Evolutionary conservation across 2,329 filamentous ascomycete species (phyloP).

Genomic region (Trichoderma afroharzianum): DNA sequence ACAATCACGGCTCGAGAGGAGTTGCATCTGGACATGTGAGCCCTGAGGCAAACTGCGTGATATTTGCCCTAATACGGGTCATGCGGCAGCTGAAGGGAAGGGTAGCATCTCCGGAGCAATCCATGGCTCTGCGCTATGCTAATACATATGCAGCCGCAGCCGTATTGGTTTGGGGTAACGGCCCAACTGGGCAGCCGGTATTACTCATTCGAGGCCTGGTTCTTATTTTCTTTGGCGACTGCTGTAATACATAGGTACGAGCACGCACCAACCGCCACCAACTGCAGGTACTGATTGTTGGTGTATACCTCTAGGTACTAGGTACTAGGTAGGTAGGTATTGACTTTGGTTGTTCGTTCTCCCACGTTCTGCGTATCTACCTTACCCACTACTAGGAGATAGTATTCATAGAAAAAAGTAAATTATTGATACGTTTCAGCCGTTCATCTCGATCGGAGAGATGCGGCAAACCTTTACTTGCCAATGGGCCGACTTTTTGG

Average conservation of each 20-base stretch:
- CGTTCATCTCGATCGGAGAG: background rate
- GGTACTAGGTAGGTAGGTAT: too few relatives aligned
- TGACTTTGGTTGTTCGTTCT: background rate
- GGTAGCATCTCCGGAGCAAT: background rate
- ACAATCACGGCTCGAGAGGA: background rate
- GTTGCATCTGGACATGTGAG: background rate
- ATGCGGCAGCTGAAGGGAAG: background rate
- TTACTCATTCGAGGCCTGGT: background rate
- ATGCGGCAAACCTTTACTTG: background rate
- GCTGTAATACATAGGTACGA: background rate
- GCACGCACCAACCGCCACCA: background rate
- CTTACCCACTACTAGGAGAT: background rate
- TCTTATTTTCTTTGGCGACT: background rate
- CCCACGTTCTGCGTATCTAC: background rate
- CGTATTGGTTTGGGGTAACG: background rate
- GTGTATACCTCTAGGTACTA: too few relatives aligned
- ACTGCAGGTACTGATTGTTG: background rate
- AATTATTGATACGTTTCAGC: background rate
- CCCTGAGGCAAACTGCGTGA: background rate
- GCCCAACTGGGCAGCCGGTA: background rate
- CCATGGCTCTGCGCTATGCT: background rate
- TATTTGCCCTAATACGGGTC: slow-evolving; percentile 2
- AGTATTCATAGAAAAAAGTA: background rate
- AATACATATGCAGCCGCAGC: background rate
- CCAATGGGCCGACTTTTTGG: background rate